Evolutionary conservation across 2,329 filamentous ascomycete genomes (phyloP), one percentile per base, ranked within the genome.

Genomic region (Ophiocordyceps camponoti-saundersi): DNA sequence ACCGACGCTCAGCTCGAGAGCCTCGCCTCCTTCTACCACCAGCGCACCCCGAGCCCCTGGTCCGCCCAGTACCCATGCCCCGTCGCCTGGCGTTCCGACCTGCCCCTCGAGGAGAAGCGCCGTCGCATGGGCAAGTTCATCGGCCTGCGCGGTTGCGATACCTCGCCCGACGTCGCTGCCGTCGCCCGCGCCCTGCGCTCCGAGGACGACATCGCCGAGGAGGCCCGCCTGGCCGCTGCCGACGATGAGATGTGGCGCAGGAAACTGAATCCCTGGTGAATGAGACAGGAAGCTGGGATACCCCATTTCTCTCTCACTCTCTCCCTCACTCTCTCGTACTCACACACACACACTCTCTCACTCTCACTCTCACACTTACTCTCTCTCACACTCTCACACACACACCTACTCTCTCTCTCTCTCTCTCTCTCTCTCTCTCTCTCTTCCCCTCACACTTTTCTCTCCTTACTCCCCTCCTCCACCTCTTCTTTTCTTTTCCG

Each of bases 51-150:
- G 1, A 66, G 66, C 49, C 57, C 59, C n/a, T 77, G 69, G 65
- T 72, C 72, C 2, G 53, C 59, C 45, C 67, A 73, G 50, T 88
- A 88, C 59, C 83, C 83, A 0, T 78, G 76, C 53, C 77, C 75
- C n/a, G 73, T 88, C 57, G 61, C 67, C 46, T 87, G 82, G 82
- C 59, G 62, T 2, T 60, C 61, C 6, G 63, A 69, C 49, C 60
- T 78, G 49, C 62, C 67, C 2, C 59, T 80, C 23, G 75, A 79
- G 60, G 72, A 88, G 58, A 88, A 88, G 69, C 70, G 82, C 51
- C 68, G 82, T 51, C 79, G 79, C 63, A 76, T 87, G 57, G 83
- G 82, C 43, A 69, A 75, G 53, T 88, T 88, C 53, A 85, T 87
- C 57, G 83, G 83, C 13, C 65, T 88, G 48, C 65, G 76, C 45